Evolutionary conservation across 345 rosid genomes (phyloP), one percentile per base, ranked within the genome.

Genomic region (Syzygium oleosum): DNA sequence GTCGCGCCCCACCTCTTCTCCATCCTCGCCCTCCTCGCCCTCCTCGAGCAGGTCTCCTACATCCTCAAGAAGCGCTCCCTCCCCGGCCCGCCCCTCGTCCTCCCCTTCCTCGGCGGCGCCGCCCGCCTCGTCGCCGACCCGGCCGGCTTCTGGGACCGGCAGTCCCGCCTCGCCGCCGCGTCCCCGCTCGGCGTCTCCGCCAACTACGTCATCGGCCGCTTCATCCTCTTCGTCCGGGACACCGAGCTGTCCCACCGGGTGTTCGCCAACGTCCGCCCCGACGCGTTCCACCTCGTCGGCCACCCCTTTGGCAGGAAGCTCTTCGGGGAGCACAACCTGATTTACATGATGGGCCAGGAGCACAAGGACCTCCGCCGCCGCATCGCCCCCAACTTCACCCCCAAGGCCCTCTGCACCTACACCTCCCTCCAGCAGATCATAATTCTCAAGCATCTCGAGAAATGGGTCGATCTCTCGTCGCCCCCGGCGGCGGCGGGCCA

Each of bases 241-340:
- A 87, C 95, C 0, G 95, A 97, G 79, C 97, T 97, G 43, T 94
- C 95, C 78, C 98, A 95, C 78, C 92, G 89, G 43, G 86, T 96
- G 49, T 97, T 97, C 90, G 46, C 96, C 87, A 97, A 96, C 65
- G 97, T 97, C 13, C 93, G 96, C 12, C 95, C 98, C 5, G 99
- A 97, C 86, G 98, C 96, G 7, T 97, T 97, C 92, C 88, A 87
- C 85, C 93, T 97, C 3, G 90, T 95, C 5, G 99, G 98, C 22
- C 97, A 96, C 89, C 98, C 97, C 1, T 97, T 97, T 46, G 99
- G 99, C 0, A 97, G 94, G 86, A 96, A 94, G 84, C 94, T 97
- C 12, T 97, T 97, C 85, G 98, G 98, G 9, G 96, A 97, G 16
- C 97, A 96, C 88, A 97, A 97, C 86, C 79, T 97, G 88, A 95